phyloP scores from a whole-genome alignment of 805 yeast species.

The Lipomyces starkeyi region DNA sequence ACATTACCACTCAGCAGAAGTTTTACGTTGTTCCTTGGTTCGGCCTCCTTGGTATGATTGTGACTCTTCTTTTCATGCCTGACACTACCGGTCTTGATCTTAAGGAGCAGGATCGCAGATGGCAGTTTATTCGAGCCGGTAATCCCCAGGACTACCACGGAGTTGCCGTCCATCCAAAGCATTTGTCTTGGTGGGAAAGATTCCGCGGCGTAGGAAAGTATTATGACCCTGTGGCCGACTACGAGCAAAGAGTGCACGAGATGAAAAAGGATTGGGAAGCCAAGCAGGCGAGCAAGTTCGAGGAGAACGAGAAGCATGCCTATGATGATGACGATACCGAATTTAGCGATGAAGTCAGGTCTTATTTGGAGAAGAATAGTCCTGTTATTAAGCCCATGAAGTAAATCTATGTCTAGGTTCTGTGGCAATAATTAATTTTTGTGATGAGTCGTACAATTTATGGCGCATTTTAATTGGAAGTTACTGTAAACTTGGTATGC shows the following conservation, averaged over 20 bases:
- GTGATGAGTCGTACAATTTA: too few relatives aligned
- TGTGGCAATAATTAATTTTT: too few relatives aligned
- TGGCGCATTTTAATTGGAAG: too few relatives aligned
- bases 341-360: background rate
- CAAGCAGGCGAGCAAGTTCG: slow-evolving; percentile 44
- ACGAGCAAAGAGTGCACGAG: slow-evolving; percentile 49
- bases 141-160: slow-evolving; percentile 50
- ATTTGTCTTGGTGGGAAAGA: slow-evolving; percentile 48
- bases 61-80: slow-evolving; percentile 47
- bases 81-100: slow-evolving; percentile 50
- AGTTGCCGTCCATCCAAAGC: slow-evolving; percentile 48
- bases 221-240: slow-evolving; percentile 49
- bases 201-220: slow-evolving; percentile 45
- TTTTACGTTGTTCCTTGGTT: slow-evolving; percentile 51
- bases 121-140: slow-evolving; percentile 46
- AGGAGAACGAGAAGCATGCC: slow-evolving; percentile 7
- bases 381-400: background rate
- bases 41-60: slow-evolving; percentile 48
- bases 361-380: background rate
- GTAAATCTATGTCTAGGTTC: background rate
- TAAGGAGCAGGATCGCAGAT: slow-evolving; percentile 49
- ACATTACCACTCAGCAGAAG: slow-evolving; percentile 45
- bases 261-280: slow-evolving; percentile 48
- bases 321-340: background rate
- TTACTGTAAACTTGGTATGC: too few relatives aligned